Evolutionary conservation across 495 filamentous ascomycete species (phyloP), one percentile per base, ranked within the genome.

Genomic region (Trichoderma virens): DNA sequence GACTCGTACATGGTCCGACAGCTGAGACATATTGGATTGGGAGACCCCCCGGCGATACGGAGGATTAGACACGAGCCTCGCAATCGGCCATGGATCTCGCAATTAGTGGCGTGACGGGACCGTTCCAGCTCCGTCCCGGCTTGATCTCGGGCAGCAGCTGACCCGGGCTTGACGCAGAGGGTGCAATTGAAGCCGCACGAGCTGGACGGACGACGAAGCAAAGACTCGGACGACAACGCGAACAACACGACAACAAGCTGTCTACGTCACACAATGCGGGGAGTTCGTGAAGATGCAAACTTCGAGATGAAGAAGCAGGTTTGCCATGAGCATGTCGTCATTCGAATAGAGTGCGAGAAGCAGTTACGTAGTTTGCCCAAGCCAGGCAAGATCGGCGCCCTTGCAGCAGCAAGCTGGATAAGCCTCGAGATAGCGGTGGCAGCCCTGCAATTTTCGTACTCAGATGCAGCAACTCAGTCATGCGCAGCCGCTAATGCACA

Each of bases 361-460:
- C 9, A 13, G 25, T 9, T 11, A 25, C 23, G 11, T n/a, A n/a
- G 51, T 56, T 30, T 13, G 11, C 0, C 51, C 51, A 28, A 56
- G 51, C 51, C 51, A 56, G 51, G 51, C 51, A 56, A 56, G 51
- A 56, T 56, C 51, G 25, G 51, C 51, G 8, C 27, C 25, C 51
- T 28, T 30, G 51, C 51, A 56, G 25, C 27, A 30, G 23, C 5
- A 56, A 56, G 51, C 51, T 56, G 51, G 13, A 56, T 28, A 56
- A 56, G 51, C 51, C 23, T 27, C 25, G 18, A 56, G 51, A 31
- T 30, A 28, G 25, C 27, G 8, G 51, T 56, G 51, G 25, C 27
- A 56, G 23, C 16, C 3, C 51, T 8, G 8, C 18, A 20, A 7
- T 20, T 20, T 41, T 11, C 4, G 38, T 18, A 35, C 34, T 6